These are phyloP conservation scores for Salix udensis DNA, from an alignment of 345 rosid species.

Conservation along the genomic window DNA sequence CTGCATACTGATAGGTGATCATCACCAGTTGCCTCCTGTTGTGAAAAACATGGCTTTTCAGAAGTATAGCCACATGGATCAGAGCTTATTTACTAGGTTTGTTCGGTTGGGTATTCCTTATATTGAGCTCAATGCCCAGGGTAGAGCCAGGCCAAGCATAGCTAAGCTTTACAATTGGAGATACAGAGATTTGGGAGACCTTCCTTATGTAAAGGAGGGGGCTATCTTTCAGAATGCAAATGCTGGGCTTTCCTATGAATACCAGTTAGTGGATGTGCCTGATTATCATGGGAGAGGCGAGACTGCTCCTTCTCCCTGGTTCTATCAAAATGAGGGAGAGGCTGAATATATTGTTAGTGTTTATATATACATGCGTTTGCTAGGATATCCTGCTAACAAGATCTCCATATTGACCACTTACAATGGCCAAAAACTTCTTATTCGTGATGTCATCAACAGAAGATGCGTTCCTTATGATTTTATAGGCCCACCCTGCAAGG, in stretches of 20 bases:
- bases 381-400: slow-evolving; percentile 92
- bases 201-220: slow-evolving; percentile 68
- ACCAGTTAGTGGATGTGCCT: slow-evolving; percentile 86
- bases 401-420: slow-evolving; percentile 96
- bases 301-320: slow-evolving; percentile 96
- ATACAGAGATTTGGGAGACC: slow-evolving; percentile 94
- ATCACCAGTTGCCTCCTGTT: slow-evolving; percentile 98
- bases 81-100: slow-evolving; percentile 96
- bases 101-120: slow-evolving; percentile 97
- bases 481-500: slow-evolving; percentile 98
- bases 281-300: slow-evolving; percentile 91
- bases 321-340: slow-evolving; percentile 97
- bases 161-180: slow-evolving; percentile 97
- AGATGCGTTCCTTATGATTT: slow-evolving; percentile 78
- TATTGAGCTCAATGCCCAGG: slow-evolving; percentile 99
- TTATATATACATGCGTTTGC: slow-evolving; percentile 90
- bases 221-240: slow-evolving; percentile 71
- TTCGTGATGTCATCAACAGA: slow-evolving; percentile 94
- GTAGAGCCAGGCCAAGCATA: slow-evolving; percentile 96
- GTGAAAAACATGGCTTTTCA: slow-evolving; percentile 99
- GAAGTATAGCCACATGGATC: slow-evolving; percentile 99
- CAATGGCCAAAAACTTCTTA: slow-evolving; percentile 95
- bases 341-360: slow-evolving; percentile 96
- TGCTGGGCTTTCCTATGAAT: slow-evolving; percentile 90
- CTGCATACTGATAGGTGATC: slow-evolving; percentile 96